Evolutionary conservation across 1,139 yeast genomes (phyloP), one percentile per base, ranked within the genome.

Genomic region (Geotrichum histeridarum): DNA sequence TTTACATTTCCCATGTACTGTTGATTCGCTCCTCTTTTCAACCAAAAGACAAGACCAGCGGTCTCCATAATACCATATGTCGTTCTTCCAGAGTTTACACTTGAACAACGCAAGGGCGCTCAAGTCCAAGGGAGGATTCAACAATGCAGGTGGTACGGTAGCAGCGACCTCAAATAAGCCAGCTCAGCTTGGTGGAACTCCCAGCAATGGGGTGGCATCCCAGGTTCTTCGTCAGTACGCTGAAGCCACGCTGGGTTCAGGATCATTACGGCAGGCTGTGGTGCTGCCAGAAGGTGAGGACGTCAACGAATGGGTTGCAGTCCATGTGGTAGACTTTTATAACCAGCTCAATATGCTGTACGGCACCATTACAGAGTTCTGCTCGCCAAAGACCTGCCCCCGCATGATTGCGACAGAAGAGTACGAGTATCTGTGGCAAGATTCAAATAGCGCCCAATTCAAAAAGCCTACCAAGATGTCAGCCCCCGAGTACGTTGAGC

Each of bases 361-460:
- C 66, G 97, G 98, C 11, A 84, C 98, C 8, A 86, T 93, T 58
- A 91, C 99, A 1, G 96, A 90, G 71, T 91, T 93, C 66, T 93
- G 99, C 69, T 88, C 97, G 0, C 97, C 98, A 1, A 71, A 74
- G 17, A 81, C 95, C 1, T 93, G 99, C 69, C 98, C 99, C 2
- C 75, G 94, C 57, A 93, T 93, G 99, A 89, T 86, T 55, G 99
- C 99, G 11, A 91, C 98, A 0, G 95, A 86, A 58, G 97, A 90
- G 71, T 93, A 90, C 67, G 99, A 93, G 71, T 93, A 93, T 67
- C 78, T 93, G 58, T 93, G 99, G 99, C 96, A 90, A 67, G 95
- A 88, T 64, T 71, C 76, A 64, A 70, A 79, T 12, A 42, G 39
- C 39, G 12, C 51, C 9, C 69, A 76, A 68, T 74, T 67, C 72